phyloP scores from a whole-genome alignment of 2,329 filamentous ascomycete species.

The Colletotrichum costaricense region DNA sequence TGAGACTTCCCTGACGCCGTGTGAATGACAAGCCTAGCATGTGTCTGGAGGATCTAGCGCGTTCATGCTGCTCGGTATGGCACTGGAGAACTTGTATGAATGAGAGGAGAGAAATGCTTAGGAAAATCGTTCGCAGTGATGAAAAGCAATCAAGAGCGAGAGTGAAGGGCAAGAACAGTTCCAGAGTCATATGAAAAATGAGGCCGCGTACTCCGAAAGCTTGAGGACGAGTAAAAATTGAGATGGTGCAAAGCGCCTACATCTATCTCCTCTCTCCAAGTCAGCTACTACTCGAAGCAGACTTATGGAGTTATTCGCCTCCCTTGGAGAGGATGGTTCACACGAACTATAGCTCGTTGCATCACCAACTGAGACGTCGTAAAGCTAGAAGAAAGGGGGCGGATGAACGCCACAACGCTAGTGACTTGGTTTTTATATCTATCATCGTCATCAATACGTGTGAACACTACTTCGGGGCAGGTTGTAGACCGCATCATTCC shows the following conservation, averaged over 20 bases:
- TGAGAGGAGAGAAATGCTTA: not conserved
- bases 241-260: not conserved
- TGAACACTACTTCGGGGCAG: not conserved
- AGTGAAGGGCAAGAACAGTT: not conserved
- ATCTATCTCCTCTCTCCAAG: not conserved
- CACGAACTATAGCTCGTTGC: not conserved
- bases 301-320: not conserved
- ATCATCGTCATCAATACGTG: not conserved
- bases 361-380: not conserved
- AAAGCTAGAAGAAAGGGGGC: not conserved
- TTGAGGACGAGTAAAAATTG: not conserved
- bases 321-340: not conserved
- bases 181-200: not conserved
- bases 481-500: not conserved
- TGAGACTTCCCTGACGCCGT: not conserved
- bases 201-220: not conserved
- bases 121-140: not conserved
- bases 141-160: not conserved
- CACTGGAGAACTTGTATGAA: not conserved
- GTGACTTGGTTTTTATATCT: not conserved
- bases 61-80: not conserved
- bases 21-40: not conserved
- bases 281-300: not conserved
- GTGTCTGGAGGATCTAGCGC: not conserved
- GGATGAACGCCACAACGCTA: not conserved